Percentiles rank a stretch among this genome's conserved stretches.
phyloP scores from a whole-genome alignment of 1,139 yeast species.

The Blastobotrys persicus region DNA sequence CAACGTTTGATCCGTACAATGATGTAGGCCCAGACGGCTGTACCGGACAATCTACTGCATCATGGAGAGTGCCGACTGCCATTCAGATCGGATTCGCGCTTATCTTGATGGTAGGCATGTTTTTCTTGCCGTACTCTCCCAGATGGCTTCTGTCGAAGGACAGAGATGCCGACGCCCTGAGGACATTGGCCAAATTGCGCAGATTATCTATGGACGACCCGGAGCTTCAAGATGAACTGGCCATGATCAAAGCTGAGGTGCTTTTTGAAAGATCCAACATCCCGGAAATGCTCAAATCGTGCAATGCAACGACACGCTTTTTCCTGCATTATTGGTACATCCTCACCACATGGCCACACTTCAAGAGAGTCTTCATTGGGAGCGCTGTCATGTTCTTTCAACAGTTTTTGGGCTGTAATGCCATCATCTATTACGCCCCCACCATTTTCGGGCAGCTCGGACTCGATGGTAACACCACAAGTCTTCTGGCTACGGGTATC shows the following conservation, averaged over 20 bases:
- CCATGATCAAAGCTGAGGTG: slow-evolving; percentile 11
- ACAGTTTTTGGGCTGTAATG: slow-evolving; percentile 70
- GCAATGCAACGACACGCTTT: not conserved
- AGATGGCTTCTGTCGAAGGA: slow-evolving; percentile 48
- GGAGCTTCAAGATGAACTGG: slow-evolving; percentile 8
- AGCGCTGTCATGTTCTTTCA: slow-evolving; percentile 50
- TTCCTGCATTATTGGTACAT: slow-evolving; percentile 10
- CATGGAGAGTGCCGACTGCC: slow-evolving; percentile 61
- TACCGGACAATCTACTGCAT: slow-evolving; percentile 34
- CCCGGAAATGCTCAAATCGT: slow-evolving; percentile 2
- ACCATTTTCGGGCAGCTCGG: slow-evolving; percentile 53
- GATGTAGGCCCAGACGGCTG: slow-evolving; percentile 25
- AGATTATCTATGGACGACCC: slow-evolving; percentile 6
- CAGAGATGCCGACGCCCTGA: slow-evolving; percentile 8
- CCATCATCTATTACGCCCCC: slow-evolving; percentile 67
- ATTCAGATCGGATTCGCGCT: slow-evolving; percentile 46
- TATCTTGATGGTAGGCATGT: slow-evolving; percentile 50
- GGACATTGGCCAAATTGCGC: slow-evolving; percentile 7
- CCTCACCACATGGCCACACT: slow-evolving; percentile 10
- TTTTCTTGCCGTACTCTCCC: slow-evolving; percentile 76
- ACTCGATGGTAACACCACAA: slow-evolving; percentile 44
- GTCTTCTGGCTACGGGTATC: slow-evolving; percentile 29
- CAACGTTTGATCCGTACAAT: slow-evolving; percentile 21
- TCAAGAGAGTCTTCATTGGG: slow-evolving; percentile 19
- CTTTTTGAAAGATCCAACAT: slow-evolving; percentile 5